Evolutionary conservation across 805 yeast genomes (phyloP).

Genomic region (Teunomyces funiuensis): DNA sequence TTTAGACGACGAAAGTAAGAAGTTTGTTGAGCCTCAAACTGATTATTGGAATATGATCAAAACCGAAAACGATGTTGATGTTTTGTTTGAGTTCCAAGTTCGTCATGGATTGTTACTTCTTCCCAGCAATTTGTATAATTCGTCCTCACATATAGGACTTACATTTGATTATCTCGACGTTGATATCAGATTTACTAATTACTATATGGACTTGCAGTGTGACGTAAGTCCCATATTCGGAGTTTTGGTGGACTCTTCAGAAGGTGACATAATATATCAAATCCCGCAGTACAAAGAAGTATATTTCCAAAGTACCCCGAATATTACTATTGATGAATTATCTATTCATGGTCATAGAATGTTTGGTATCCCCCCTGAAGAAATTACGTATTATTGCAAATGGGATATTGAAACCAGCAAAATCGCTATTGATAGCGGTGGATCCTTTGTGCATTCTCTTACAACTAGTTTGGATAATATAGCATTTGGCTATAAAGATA

Average conservation of each 20-base stretch:
- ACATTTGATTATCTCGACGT: conserved; percentile 65
- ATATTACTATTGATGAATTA: conserved; percentile 55
- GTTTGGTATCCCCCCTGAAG: conserved; percentile 89
- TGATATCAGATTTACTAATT: conserved; percentile 84
- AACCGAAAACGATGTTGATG: conserved; percentile 72
- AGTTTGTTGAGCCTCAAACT: conserved; percentile 9
- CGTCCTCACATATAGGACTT: conserved; percentile 59
- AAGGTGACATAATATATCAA: conserved; percentile 23
- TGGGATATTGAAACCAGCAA: conserved; percentile 82
- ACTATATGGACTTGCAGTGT: conserved; percentile 89
- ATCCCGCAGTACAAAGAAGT: conserved; percentile 21
- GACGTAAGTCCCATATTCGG: conserved; percentile 59
- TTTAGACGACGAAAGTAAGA: background rate
- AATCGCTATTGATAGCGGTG: conserved; percentile 51
- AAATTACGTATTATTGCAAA: conserved; percentile 83
- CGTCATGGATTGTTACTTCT: conserved; percentile 67
- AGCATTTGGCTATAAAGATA: conserved; percentile 64
- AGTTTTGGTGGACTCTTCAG: conserved; percentile 26
- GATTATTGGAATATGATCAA: conserved; percentile 44
- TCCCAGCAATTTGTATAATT: conserved; percentile 72
- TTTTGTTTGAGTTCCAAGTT: conserved; percentile 69
- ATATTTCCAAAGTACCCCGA: conserved; percentile 8
- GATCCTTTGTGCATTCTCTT: conserved; percentile 46
- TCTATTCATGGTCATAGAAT: conserved; percentile 83
- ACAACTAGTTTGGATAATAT: conserved; percentile 45